A percentile compares a stretch with the other conserved stretches of the same genome.
Evolutionary conservation across 176 grass and related monocot species (phyloP).

Genomic region (Triticum urartu): DNA sequence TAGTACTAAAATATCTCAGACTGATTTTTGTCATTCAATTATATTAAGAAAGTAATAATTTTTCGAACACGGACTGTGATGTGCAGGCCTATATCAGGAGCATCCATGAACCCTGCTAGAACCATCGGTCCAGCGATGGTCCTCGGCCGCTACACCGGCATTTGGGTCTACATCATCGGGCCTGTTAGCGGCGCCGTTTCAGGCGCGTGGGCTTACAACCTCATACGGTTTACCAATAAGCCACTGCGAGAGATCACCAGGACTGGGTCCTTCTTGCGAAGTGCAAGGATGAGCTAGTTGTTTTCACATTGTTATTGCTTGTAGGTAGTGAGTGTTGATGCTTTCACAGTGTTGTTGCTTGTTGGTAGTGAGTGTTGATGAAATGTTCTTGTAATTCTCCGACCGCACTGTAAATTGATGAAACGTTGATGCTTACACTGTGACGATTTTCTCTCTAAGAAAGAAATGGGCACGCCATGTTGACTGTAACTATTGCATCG

Average conservation of each 20-base stretch:
- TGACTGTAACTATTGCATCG: no score
- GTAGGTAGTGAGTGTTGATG: not conserved
- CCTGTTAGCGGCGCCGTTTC: conserved; percentile 46
- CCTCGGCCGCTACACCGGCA: conserved; percentile 38
- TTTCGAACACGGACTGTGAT: not conserved
- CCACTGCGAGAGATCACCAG: conserved; percentile 54
- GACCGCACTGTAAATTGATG: not conserved
- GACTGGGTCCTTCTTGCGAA: conserved; percentile 39
- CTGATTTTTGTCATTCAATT: not conserved
- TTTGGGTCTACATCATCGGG: conserved; percentile 64
- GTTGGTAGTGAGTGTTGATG: not conserved
- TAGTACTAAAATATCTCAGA: not conserved
- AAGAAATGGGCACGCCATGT: no score
- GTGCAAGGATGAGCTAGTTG: conserved; percentile 19
- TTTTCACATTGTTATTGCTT: not conserved
- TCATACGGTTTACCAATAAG: conserved; percentile 62
- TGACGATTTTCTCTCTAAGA: no score
- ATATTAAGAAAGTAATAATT: not conserved
- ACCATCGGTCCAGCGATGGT: conserved; percentile 60
- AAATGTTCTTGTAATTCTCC: not conserved
- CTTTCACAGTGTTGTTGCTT: not conserved
- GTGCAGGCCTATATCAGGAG: conserved; percentile 60
- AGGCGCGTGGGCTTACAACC: conserved; percentile 67
- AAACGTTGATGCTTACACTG: no score
- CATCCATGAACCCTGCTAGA: conserved; percentile 74